Percentiles rank a stretch among this genome's conserved stretches.
phyloP scores from a whole-genome alignment of 2,329 filamentous ascomycete genomes.

The Lachnellula suecica region DNA sequence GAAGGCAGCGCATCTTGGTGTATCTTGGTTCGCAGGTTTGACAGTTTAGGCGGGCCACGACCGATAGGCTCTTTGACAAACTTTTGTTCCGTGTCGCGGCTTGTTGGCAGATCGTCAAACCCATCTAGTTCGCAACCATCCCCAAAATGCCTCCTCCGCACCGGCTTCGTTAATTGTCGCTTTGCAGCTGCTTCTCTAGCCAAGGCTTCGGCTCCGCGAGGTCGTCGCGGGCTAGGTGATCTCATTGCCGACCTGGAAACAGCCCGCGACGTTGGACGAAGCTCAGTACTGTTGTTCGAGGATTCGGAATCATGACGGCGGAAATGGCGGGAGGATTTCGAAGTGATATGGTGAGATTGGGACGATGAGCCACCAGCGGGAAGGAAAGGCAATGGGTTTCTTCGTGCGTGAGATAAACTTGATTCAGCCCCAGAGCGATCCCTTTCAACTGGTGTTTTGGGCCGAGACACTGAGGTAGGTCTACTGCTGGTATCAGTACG shows the following conservation, averaged over 20 bases:
- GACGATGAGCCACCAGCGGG: slow-evolving; percentile 72
- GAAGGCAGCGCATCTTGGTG: slow-evolving; percentile 56
- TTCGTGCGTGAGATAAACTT: slow-evolving; percentile 53
- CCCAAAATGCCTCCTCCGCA: slow-evolving; percentile 73
- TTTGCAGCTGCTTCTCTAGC: slow-evolving; percentile 52
- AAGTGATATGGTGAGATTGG: slow-evolving; percentile 75
- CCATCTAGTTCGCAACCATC: slow-evolving; percentile 89
- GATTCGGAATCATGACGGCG: slow-evolving; percentile 83
- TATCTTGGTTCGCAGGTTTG: slow-evolving; percentile 52
- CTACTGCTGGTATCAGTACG: slow-evolving; percentile 48
- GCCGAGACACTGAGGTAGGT: slow-evolving; percentile 53
- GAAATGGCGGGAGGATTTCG: slow-evolving; percentile 69
- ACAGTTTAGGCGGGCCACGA: slow-evolving; percentile 64
- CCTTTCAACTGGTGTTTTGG: slow-evolving; percentile 69
- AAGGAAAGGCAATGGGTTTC: slow-evolving; percentile 71
- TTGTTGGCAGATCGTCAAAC: slow-evolving; percentile 94
- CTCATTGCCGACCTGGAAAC: slow-evolving; percentile 58
- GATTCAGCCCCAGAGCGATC: slow-evolving; percentile 47
- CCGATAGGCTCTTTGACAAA: slow-evolving; percentile 78
- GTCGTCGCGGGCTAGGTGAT: slow-evolving; percentile 53
- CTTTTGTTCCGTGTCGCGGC: slow-evolving; percentile 74
- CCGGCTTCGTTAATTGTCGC: slow-evolving; percentile 73
- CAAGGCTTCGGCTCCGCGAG: slow-evolving; percentile 41
- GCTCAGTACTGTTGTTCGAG: slow-evolving; percentile 55
- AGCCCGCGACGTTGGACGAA: slow-evolving; percentile 55